Evolutionary conservation across 139 green algal genomes (phyloP).

Genomic region (Tetradesmus obliquus): DNA sequence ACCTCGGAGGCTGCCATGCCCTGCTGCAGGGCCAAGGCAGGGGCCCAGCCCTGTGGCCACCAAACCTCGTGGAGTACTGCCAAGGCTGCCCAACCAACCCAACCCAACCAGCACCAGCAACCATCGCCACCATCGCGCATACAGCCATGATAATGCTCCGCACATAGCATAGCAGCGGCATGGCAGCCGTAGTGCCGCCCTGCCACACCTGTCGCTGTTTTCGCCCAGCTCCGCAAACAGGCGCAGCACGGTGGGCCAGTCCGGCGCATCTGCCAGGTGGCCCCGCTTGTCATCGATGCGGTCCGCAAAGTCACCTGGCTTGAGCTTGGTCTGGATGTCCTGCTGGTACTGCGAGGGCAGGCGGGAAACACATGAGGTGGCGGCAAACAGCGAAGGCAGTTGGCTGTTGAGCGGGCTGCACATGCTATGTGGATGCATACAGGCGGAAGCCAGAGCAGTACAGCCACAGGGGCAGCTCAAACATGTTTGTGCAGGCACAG

Average conservation of each 20-base stretch:
- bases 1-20: background rate
- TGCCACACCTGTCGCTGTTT: background rate
- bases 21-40: too few species aligned
- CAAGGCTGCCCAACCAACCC: too few species aligned
- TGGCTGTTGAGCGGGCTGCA: too few species aligned
- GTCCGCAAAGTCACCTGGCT: constrained; percentile 17
- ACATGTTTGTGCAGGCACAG: background rate
- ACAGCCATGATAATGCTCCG: background rate
- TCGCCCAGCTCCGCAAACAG: background rate
- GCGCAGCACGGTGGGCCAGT: constrained; percentile 14
- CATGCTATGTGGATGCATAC: background rate
- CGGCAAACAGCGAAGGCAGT: too few species aligned
- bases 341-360: background rate
- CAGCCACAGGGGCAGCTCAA: background rate
- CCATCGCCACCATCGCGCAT: background rate
- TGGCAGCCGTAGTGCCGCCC: too few species aligned
- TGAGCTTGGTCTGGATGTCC: constrained; percentile 22
- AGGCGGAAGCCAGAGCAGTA: background rate
- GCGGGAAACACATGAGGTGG: too few species aligned
- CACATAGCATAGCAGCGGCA: background rate
- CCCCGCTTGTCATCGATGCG: constrained; percentile 10
- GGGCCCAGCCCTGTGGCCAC: too few species aligned
- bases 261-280: background rate
- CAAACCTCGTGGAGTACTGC: too few species aligned
- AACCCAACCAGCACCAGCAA: background rate